Conservation (phyloP, 371 early-diverging fungal genomes). For the Actinomortierella ambigua region DNA sequence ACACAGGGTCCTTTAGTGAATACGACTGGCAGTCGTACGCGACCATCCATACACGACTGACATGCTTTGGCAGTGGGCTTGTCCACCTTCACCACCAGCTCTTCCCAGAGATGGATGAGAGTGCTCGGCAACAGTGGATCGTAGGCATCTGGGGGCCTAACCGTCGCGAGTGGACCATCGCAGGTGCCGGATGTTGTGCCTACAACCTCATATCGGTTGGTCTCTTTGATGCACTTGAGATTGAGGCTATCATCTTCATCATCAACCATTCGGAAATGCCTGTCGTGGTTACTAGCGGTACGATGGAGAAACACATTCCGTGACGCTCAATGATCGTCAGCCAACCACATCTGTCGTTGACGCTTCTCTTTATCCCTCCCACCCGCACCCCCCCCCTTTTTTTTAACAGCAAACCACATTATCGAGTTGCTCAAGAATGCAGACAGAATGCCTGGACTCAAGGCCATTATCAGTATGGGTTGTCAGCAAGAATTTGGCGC, state of each 20-base stretch:
- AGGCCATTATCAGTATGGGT: conserved; percentile 83
- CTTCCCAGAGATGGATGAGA: conserved; percentile 10
- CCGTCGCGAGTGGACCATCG: conserved; percentile 91
- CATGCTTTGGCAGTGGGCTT: conserved; percentile 75
- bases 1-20: conserved; percentile 61
- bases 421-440: conserved; percentile 61
- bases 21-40: conserved; percentile 83
- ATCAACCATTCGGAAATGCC: conserved; percentile 75
- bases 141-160: conserved; percentile 82
- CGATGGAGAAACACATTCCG: too few relatives aligned
- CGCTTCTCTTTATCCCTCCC: too few relatives aligned
- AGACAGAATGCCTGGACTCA: conserved; percentile 62
- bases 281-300: conserved; percentile 67
- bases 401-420: conserved; percentile 69
- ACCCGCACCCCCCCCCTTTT: too few relatives aligned
- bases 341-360: too few relatives aligned
- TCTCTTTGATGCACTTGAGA: conserved; percentile 95
- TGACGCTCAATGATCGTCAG: too few relatives aligned
- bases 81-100: conserved; percentile 51
- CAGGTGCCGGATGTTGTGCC: conserved; percentile 67
- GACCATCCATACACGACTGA: conserved; percentile 68
- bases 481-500: conserved; percentile 36
- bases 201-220: conserved; percentile 79
- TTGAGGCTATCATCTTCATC: conserved; percentile 71
- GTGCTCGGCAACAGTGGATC: conserved; percentile 35